Conservation (phyloP, 345 rosid species). For the Gossypium rotundifolium region DNA sequence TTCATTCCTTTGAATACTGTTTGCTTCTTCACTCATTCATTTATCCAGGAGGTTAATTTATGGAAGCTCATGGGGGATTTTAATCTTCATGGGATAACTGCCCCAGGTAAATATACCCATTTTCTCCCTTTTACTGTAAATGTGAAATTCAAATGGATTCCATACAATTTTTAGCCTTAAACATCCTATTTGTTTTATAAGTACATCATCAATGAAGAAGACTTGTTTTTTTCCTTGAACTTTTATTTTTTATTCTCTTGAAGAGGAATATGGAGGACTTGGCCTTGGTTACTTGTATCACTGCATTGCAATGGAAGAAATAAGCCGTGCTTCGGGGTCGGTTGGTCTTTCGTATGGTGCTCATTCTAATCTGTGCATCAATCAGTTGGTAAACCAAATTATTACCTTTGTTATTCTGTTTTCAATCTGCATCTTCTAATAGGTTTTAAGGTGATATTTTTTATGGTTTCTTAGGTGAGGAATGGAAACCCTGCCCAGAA, state of each 20-base stretch:
- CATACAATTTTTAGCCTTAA: background rate
- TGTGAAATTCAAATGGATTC: background rate
- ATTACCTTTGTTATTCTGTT: background rate
- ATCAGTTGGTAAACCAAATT: constrained; percentile 73
- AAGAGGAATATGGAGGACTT: constrained; percentile 95
- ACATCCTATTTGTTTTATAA: background rate
- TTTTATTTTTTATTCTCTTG: constrained; percentile 4
- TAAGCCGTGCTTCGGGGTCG: constrained; percentile 87
- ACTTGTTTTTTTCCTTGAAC: background rate
- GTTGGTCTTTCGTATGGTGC: constrained; percentile 91
- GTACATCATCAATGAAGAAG: background rate
- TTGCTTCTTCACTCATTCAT: constrained; percentile 6
- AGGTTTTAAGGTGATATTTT: background rate
- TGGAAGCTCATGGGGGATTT: constrained; percentile 98
- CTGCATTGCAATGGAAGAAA: constrained; percentile 86
- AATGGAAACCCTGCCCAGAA: constrained; percentile 77
- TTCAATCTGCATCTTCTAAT: background rate
- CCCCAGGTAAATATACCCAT: constrained; percentile 47
- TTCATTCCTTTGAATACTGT: background rate
- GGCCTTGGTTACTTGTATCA: constrained; percentile 96
- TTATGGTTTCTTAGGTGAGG: constrained; percentile 53
- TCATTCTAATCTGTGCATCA: constrained; percentile 90
- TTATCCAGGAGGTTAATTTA: constrained; percentile 62
- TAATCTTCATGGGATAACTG: constrained; percentile 90
- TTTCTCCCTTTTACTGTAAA: background rate